Evolutionary conservation across 1,284 basidiomycete genomes (phyloP).

Genomic region (Irpex sp.): DNA sequence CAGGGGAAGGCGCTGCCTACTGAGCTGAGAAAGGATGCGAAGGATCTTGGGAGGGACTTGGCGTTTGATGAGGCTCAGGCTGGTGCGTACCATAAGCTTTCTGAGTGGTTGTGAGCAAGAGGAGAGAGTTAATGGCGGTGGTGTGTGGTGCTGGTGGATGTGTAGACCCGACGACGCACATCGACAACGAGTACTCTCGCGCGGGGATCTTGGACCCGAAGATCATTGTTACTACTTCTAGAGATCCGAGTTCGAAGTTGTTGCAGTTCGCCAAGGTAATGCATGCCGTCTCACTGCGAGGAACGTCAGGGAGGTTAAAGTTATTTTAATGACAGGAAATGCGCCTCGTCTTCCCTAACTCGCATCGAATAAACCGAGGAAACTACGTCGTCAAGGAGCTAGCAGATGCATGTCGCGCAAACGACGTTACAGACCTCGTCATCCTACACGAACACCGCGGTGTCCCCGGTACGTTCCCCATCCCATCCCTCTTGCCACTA

Average conservation of each 20-base stretch:
- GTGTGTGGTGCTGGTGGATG: too few relatives aligned
- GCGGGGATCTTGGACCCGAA: conserved; percentile 97
- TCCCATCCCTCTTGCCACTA: too few relatives aligned
- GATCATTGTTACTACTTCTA: conserved; percentile 95
- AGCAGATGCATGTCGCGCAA: conserved; percentile 92
- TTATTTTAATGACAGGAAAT: too few relatives aligned
- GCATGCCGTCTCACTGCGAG: too few relatives aligned
- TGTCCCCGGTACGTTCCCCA: conserved; percentile 77
- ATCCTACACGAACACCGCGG: conserved; percentile 97
- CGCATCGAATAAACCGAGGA: conserved; percentile 93
- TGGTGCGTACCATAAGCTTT: too few relatives aligned
- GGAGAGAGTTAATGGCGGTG: too few relatives aligned
- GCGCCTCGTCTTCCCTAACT: conserved; percentile 97
- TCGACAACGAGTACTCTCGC: conserved; percentile 95
- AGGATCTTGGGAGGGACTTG: conserved; percentile 68
- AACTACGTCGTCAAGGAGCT: conserved; percentile 96
- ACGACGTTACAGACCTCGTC: conserved; percentile 92
- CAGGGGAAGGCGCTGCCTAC: conserved; percentile 84
- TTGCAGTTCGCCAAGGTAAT: conserved; percentile 93
- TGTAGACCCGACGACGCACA: conserved; percentile 82
- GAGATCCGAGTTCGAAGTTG: conserved; percentile 92
- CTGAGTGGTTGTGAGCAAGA: too few relatives aligned
- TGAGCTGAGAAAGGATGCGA: conserved; percentile 79
- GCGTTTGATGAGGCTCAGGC: conserved; percentile 82
- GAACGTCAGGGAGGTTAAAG: too few relatives aligned